phyloP scores from a whole-genome alignment of 1,139 yeast species.

The Candida smagusa region DNA sequence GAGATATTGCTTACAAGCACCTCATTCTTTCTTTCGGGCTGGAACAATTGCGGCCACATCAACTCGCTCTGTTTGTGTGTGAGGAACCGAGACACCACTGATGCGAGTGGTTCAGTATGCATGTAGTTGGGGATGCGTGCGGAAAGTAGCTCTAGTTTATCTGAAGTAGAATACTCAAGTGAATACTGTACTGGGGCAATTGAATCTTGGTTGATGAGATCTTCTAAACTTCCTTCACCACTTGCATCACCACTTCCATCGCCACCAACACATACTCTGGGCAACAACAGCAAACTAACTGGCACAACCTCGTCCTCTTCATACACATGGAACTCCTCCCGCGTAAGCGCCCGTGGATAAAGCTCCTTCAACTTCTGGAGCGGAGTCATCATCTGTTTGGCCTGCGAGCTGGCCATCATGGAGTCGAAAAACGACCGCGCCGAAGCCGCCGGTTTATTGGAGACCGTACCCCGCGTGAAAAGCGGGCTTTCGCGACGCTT shows the following conservation, averaged over 20 bases:
- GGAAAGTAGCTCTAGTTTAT: conserved; percentile 6
- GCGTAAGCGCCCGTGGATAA: conserved; percentile 12
- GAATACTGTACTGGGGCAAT: neutral
- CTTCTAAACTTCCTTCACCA: neutral
- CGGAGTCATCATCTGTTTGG: conserved; percentile 15
- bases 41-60: conserved; percentile 45
- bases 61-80: conserved; percentile 1
- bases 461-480: conserved; percentile 23
- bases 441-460: neutral
- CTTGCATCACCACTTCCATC: too few species aligned
- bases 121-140: conserved; percentile 13
- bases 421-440: conserved; percentile 11
- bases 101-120: conserved; percentile 14
- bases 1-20: conserved; percentile 30
- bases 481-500: conserved; percentile 30
- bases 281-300: too few species aligned
- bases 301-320: conserved; percentile 1
- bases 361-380: conserved; percentile 20
- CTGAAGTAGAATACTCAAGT: neutral
- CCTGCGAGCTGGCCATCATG: conserved; percentile 16
- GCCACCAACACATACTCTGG: too few species aligned
- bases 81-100: too few species aligned
- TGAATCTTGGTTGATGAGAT: neutral
- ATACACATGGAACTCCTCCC: conserved; percentile 16
- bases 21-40: conserved; percentile 35